Conservation (phyloP, 2,329 filamentous ascomycete species). For the Paramyrothecium sp. region DNA sequence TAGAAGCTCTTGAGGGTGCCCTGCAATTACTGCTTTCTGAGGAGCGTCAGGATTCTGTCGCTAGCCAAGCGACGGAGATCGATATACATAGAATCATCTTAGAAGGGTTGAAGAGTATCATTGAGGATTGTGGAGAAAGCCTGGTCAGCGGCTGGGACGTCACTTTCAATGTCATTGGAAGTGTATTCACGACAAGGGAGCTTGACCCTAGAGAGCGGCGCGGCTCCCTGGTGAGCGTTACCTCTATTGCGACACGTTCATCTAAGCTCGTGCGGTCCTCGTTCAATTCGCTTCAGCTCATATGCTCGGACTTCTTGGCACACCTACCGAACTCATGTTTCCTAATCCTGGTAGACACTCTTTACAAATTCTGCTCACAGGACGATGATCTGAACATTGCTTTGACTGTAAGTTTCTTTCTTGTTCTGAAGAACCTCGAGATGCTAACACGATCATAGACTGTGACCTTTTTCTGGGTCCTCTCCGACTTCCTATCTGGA, state of each 20-base stretch:
- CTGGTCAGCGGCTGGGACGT: slow-evolving; percentile 82
- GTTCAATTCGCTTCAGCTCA: slow-evolving; percentile 85
- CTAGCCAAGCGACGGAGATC: slow-evolving; percentile 63
- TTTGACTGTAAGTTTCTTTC: slow-evolving; percentile 63
- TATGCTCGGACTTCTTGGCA: slow-evolving; percentile 90
- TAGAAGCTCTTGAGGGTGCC: slow-evolving; percentile 64
- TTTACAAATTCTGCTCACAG: slow-evolving; percentile 87
- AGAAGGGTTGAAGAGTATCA: slow-evolving; percentile 75
- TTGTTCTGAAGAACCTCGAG: too few relatives aligned
- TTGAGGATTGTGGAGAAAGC: slow-evolving; percentile 86
- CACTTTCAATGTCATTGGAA: slow-evolving; percentile 81
- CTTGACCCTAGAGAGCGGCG: slow-evolving; percentile 30
- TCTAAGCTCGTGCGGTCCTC: slow-evolving; percentile 78
- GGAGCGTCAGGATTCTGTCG: slow-evolving; percentile 52
- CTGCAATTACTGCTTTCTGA: slow-evolving; percentile 52
- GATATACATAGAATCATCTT: slow-evolving; percentile 80
- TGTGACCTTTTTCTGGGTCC: slow-evolving; percentile 93
- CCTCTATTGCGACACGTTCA: slow-evolving; percentile 55
- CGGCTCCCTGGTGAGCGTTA: slow-evolving; percentile 24
- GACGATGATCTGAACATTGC: slow-evolving; percentile 93
- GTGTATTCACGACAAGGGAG: slow-evolving; percentile 62
- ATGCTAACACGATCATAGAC: slow-evolving; percentile 50
- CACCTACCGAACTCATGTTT: slow-evolving; percentile 71
- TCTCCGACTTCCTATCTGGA: slow-evolving; percentile 79
- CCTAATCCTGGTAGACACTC: slow-evolving; percentile 76